Percentiles rank a stretch among this genome's conserved stretches.
phyloP scores from a whole-genome alignment of 2,329 filamentous ascomycete species.

The Mycocentrospora acerina region DNA sequence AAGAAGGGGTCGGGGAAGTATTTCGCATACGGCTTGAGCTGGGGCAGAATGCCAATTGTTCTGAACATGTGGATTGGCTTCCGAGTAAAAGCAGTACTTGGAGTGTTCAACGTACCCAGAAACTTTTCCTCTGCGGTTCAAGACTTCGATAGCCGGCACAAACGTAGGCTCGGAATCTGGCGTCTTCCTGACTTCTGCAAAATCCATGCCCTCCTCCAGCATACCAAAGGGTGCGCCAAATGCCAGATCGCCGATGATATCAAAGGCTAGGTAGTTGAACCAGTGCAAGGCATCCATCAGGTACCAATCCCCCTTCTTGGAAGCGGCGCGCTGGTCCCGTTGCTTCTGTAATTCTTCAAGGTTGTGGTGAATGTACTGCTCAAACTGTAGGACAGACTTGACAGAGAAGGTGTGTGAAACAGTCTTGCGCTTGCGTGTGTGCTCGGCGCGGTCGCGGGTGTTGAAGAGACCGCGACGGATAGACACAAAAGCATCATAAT shows the following conservation, averaged over 20 bases:
- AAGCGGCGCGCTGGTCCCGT: conserved; percentile 66
- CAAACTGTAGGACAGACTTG: conserved; percentile 80
- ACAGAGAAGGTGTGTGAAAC: conserved; percentile 83
- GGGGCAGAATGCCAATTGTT: conserved; percentile 72
- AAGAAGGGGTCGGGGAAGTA: conserved; percentile 85
- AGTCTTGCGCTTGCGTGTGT: conserved; percentile 86
- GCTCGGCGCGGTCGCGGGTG: conserved; percentile 77
- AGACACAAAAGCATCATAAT: conserved; percentile 89
- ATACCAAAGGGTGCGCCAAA: conserved; percentile 82
- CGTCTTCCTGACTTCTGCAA: conserved; percentile 69
- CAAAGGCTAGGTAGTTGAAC: conserved; percentile 69
- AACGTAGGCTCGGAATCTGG: conserved; percentile 65
- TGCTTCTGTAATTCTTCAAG: conserved; percentile 71
- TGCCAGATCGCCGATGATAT: conserved; percentile 61
- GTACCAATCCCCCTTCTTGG: conserved; percentile 57
- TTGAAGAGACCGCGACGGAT: conserved; percentile 88
- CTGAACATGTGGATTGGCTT: conserved; percentile 26
- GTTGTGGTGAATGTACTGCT: conserved; percentile 84
- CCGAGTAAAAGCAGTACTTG: neutral
- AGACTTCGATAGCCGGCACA: conserved; percentile 79
- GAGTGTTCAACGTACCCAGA: conserved; percentile 58
- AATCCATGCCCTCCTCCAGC: conserved; percentile 73
- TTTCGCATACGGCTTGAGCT: conserved; percentile 75
- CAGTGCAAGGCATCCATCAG: conserved; percentile 74
- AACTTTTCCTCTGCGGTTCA: conserved; percentile 86